Evolutionary conservation across 2,329 filamentous ascomycete species (phyloP).

Genomic region (Penicillium sp.): DNA sequence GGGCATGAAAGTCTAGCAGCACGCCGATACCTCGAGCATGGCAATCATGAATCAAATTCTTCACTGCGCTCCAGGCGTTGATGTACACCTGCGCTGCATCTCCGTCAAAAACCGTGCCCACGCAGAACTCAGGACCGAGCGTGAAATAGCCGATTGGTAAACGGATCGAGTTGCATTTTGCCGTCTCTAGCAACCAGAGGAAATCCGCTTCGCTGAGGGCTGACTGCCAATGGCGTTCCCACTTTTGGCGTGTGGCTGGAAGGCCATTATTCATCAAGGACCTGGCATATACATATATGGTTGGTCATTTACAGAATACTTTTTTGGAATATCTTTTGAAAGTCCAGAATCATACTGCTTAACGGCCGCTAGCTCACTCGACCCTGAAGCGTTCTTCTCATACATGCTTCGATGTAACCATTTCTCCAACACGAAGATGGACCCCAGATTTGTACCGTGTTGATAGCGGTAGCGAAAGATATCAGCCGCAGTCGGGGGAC

Average conservation of each 20-base stretch:
- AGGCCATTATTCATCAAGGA: slow-evolving; percentile 47
- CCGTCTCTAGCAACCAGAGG: slow-evolving; percentile 49
- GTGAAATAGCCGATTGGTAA: slow-evolving; percentile 59
- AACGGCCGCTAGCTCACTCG: slow-evolving; percentile 52
- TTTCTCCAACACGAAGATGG: slow-evolving; percentile 57
- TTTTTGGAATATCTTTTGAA: background rate
- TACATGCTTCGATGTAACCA: slow-evolving; percentile 55
- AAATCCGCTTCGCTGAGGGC: slow-evolving; percentile 51
- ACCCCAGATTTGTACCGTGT: slow-evolving; percentile 57
- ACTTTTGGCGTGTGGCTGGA: slow-evolving; percentile 46
- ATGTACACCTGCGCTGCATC: slow-evolving; percentile 47
- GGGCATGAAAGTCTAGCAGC: slow-evolving; percentile 56
- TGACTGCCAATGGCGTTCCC: slow-evolving; percentile 52
- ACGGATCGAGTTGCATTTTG: slow-evolving; percentile 55
- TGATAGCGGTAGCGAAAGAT: slow-evolving; percentile 55
- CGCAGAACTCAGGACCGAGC: slow-evolving; percentile 49
- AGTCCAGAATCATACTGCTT: slow-evolving; percentile 23
- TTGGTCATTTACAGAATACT: background rate
- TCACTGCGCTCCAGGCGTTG: slow-evolving; percentile 52
- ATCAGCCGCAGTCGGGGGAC: slow-evolving; percentile 21
- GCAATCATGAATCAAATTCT: slow-evolving; percentile 44
- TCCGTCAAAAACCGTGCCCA: slow-evolving; percentile 49
- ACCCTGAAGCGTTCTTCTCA: slow-evolving; percentile 35
- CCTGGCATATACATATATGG: slow-evolving; percentile 15
- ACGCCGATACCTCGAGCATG: slow-evolving; percentile 50